phyloP scores from a whole-genome alignment of 179 eudicot species.

The Drosera spatulata region DNA sequence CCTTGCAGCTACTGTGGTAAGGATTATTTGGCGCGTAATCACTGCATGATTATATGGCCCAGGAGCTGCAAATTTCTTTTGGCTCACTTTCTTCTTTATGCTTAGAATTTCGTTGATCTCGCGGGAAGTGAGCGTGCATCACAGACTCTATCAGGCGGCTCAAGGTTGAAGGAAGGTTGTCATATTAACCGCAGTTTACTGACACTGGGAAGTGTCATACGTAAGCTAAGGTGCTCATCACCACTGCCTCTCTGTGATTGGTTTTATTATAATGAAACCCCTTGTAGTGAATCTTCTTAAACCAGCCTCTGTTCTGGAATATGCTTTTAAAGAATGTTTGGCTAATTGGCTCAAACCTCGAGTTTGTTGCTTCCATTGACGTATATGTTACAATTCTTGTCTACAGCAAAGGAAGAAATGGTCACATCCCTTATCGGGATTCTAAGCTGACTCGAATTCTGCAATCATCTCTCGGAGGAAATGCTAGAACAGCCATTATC shows the following conservation, averaged over 20 bases:
- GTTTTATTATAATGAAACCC: too few relatives aligned
- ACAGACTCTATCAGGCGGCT: constrained; percentile 40
- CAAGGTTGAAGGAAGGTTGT: constrained; percentile 47
- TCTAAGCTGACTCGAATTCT: constrained; percentile 44
- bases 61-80: not conserved
- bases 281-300: too few relatives aligned
- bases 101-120: constrained; percentile 40
- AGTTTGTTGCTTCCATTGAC: constrained; percentile 6
- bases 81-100: not conserved
- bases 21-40: too few relatives aligned
- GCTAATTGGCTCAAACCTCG: too few relatives aligned
- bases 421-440: constrained; percentile 47
- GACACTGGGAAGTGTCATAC: constrained; percentile 44
- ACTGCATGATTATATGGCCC: too few relatives aligned
- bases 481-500: constrained; percentile 42
- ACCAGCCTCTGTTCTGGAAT: too few relatives aligned
- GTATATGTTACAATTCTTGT: not conserved
- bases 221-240: constrained; percentile 32
- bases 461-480: constrained; percentile 47
- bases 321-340: too few relatives aligned
- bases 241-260: constrained; percentile 1
- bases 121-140: constrained; percentile 57
- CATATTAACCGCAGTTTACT: constrained; percentile 47
- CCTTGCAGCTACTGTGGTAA: constrained; percentile 42
- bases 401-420: constrained; percentile 38